Evolutionary conservation across 805 yeast species (phyloP).

Genomic region (Tetrapisispora arboricola): DNA sequence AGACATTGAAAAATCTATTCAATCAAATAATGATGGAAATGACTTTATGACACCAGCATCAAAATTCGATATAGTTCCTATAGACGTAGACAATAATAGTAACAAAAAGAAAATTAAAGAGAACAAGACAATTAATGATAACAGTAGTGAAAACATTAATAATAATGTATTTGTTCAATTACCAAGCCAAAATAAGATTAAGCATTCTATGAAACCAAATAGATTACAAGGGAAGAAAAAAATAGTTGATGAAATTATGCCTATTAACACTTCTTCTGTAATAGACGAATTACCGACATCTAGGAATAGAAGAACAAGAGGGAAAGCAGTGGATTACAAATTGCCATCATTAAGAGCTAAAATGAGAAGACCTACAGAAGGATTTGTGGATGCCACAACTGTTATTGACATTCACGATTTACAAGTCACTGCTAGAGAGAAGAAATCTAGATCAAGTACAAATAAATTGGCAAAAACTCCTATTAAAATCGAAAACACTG

Average conservation of each 20-base stretch:
- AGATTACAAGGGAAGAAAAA: constrained; percentile 15
- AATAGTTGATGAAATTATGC: constrained; percentile 33
- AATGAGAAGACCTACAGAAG: constrained; percentile 55
- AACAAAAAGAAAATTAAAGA: too few relatives aligned
- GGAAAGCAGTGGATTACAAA: constrained; percentile 53
- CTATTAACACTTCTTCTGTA: constrained; percentile 20
- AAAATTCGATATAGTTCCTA: too few relatives aligned
- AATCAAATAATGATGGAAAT: too few relatives aligned
- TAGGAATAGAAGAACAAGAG: constrained; percentile 40
- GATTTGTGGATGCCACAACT: constrained; percentile 51
- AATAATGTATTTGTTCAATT: constrained; percentile 2
- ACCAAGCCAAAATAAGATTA: constrained; percentile 17
- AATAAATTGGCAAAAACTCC: background rate
- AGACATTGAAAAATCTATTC: constrained; percentile 3
- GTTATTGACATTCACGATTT: constrained; percentile 27
- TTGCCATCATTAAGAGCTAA: constrained; percentile 58
- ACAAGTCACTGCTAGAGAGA: constrained; percentile 15
- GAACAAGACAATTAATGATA: constrained; percentile 1
- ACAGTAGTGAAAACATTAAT: background rate
- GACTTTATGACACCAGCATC: too few relatives aligned
- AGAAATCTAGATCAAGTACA: background rate
- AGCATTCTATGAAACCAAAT: constrained; percentile 27
- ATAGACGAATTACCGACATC: constrained; percentile 10
- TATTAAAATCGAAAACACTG: background rate
- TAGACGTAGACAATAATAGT: background rate